phyloP scores from a whole-genome alignment of 202 grass and related monocot genomes.

The Setaria viridis region DNA sequence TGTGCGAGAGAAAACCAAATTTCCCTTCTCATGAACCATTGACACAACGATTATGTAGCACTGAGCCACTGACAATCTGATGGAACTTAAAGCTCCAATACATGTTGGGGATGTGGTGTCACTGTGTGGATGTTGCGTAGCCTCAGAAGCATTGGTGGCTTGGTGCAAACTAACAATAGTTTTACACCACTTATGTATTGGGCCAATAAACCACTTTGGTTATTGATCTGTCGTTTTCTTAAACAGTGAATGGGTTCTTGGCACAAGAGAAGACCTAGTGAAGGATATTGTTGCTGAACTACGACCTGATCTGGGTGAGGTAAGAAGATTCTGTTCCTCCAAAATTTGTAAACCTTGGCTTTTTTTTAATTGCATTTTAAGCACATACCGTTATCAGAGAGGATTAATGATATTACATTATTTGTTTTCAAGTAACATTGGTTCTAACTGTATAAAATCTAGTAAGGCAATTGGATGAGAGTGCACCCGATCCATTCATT shows the following conservation, averaged over 20 bases:
- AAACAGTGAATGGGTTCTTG: conserved; percentile 96
- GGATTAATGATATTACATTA: conserved; percentile 6
- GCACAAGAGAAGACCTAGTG: conserved; percentile 91
- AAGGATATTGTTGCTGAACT: conserved; percentile 85
- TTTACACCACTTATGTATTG: conserved; percentile 26
- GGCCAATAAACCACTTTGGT: conserved; percentile 16
- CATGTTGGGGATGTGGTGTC: conserved; percentile 34
- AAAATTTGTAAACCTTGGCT: not conserved
- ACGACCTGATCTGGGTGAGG: conserved; percentile 88
- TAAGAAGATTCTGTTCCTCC: conserved; percentile 42
- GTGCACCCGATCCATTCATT: conserved; percentile 7
- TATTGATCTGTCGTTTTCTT: conserved; percentile 41
- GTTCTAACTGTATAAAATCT: conserved; percentile 17
- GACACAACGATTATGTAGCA: conserved; percentile 4
- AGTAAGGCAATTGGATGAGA: conserved; percentile 6
- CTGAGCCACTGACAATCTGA: conserved; percentile 10
- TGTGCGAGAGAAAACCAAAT: conserved; percentile 9
- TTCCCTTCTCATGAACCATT: not conserved
- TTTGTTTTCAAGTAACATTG: conserved; percentile 13
- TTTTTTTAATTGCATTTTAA: not conserved
- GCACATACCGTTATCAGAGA: not conserved
- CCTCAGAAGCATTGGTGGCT: conserved; percentile 22
- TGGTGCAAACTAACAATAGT: conserved; percentile 31
- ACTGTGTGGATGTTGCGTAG: conserved; percentile 29
- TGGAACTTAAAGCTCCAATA: conserved; percentile 43